These are phyloP conservation scores for Penicillium dipodomyicola DNA, from an alignment of 495 filamentous ascomycete genomes.

Conservation along the genomic window DNA sequence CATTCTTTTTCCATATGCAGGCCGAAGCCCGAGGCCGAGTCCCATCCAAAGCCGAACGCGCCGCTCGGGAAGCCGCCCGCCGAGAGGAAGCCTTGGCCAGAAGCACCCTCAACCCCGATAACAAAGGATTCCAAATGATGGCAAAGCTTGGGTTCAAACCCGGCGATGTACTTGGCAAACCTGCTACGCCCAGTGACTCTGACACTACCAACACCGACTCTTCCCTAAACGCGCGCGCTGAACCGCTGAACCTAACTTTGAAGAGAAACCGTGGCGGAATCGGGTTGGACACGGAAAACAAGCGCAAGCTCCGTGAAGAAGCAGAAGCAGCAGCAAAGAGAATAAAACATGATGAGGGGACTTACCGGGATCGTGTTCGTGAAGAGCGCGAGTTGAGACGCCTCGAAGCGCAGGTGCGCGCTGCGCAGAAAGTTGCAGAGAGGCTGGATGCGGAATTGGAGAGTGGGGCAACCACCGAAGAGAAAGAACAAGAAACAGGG, in stretches of 20 bases:
- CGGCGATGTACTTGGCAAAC: constrained; percentile 67
- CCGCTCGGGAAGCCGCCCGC: constrained; percentile 61
- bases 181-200: constrained; percentile 9
- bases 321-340: constrained; percentile 58
- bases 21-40: constrained; percentile 46
- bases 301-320: constrained; percentile 73
- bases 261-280: constrained; percentile 87
- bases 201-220: constrained; percentile 1
- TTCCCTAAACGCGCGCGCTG: constrained; percentile 40
- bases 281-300: constrained; percentile 76
- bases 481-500: constrained; percentile 19
- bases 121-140: constrained; percentile 94
- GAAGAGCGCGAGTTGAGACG: constrained; percentile 70
- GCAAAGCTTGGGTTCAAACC: constrained; percentile 86
- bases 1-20: constrained; percentile 19
- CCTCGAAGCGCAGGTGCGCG: constrained; percentile 62
- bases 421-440: constrained; percentile 82
- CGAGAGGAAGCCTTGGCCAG: constrained; percentile 73
- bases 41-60: constrained; percentile 77
- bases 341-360: constrained; percentile 63
- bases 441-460: constrained; percentile 57
- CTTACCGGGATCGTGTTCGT: constrained; percentile 72
- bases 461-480: constrained; percentile 18
- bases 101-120: constrained; percentile 61
- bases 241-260: constrained; percentile 66